Conservation (phyloP, 768 basidiomycete genomes). For the Phylloporus sp. region DNA sequence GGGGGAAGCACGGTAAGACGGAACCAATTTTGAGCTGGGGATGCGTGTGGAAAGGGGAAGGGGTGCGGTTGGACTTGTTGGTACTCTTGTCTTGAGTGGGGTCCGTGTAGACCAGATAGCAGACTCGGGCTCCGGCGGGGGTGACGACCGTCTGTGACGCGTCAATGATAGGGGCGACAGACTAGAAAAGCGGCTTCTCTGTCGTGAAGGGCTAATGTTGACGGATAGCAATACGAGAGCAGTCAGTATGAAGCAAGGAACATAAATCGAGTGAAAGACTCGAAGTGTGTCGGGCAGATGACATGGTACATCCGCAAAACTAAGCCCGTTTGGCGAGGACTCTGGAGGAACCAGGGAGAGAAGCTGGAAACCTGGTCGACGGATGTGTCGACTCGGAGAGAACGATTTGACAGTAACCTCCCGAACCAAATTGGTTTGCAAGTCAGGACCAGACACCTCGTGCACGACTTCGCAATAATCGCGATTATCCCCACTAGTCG, state of each 20-base stretch:
- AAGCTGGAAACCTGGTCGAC: slow-evolving; percentile 79
- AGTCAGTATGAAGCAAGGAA: slow-evolving; percentile 57
- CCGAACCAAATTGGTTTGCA: slow-evolving; percentile 36
- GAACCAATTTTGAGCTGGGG: slow-evolving; percentile 29
- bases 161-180: slow-evolving; percentile 33
- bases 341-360: slow-evolving; percentile 54
- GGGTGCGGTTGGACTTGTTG: slow-evolving; percentile 36
- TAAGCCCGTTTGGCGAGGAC: slow-evolving; percentile 29
- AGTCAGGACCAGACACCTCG: slow-evolving; percentile 28
- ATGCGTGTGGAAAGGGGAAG: slow-evolving; percentile 40
- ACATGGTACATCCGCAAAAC: slow-evolving; percentile 66
- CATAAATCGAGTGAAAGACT: slow-evolving; percentile 58
- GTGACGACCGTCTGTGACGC: slow-evolving; percentile 23
- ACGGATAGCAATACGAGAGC: slow-evolving; percentile 42
- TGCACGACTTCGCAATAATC: slow-evolving; percentile 84
- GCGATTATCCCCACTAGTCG: slow-evolving; percentile 75
- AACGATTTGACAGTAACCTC: slow-evolving; percentile 91
- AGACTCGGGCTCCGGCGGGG: slow-evolving; percentile 31
- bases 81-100: slow-evolving; percentile 33
- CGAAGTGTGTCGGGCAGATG: slow-evolving; percentile 67
- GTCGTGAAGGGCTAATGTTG: slow-evolving; percentile 32
- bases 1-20: slow-evolving; percentile 39
- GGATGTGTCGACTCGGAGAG: slow-evolving; percentile 67
- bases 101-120: slow-evolving; percentile 40
- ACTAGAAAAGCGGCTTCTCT: slow-evolving; percentile 14